Evolutionary conservation across 2,329 filamentous ascomycete genomes (phyloP).

Genomic region (Colletotrichum salicis): DNA sequence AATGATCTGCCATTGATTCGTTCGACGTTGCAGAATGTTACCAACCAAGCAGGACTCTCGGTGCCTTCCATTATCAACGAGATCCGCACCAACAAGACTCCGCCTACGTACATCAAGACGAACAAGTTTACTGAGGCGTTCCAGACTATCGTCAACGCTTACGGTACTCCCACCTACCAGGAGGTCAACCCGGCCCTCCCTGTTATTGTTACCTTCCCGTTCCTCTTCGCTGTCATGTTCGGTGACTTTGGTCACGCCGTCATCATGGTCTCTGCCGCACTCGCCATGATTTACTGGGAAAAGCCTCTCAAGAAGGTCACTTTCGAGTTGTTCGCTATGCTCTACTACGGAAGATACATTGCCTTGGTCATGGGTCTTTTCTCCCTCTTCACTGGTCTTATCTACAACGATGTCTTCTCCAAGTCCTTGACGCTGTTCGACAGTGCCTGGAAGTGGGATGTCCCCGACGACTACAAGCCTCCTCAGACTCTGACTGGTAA

Average conservation of each 20-base stretch:
- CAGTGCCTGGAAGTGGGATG: constrained; percentile 86
- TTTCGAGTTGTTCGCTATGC: constrained; percentile 97
- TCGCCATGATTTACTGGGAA: constrained; percentile 97
- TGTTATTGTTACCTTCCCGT: constrained; percentile 98
- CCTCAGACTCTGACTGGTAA: constrained; percentile 73
- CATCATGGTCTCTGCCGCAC: constrained; percentile 85
- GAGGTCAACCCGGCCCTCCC: constrained; percentile 97
- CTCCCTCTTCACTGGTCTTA: constrained; percentile 94
- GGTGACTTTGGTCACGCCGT: constrained; percentile 94
- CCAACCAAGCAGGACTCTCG: constrained; percentile 93
- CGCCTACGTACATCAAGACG: constrained; percentile 95
- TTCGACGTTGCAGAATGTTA: constrained; percentile 94
- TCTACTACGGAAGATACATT: constrained; percentile 98
- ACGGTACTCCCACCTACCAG: constrained; percentile 95
- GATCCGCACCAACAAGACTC: constrained; percentile 95
- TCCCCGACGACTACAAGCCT: constrained; percentile 73
- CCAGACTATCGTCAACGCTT: constrained; percentile 98
- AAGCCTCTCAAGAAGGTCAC: constrained; percentile 89
- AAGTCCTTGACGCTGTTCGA: constrained; percentile 89
- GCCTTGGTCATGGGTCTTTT: constrained; percentile 98
- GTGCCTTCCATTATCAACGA: constrained; percentile 99
- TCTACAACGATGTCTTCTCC: constrained; percentile 98
- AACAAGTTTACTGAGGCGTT: constrained; percentile 99
- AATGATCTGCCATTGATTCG: constrained; percentile 91
- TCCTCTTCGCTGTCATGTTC: constrained; percentile 99